Evolutionary conservation across 768 basidiomycete genomes (phyloP).

Genomic region (Mrakia gelida): DNA sequence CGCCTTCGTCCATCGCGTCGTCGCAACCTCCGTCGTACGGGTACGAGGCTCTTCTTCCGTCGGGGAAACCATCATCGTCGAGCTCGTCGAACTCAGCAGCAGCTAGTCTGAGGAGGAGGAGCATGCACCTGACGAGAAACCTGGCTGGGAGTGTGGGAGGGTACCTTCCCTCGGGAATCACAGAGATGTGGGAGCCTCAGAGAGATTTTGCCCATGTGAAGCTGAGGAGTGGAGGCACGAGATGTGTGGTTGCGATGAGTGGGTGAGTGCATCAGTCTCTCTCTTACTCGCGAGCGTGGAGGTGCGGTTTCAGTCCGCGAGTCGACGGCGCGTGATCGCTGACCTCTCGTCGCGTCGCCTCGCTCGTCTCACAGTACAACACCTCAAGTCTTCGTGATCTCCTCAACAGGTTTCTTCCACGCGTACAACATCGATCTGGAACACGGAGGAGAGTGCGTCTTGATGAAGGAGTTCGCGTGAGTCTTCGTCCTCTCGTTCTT

Average conservation of each 20-base stretch:
- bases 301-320: background rate
- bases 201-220: conserved; percentile 89
- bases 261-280: conserved; percentile 54
- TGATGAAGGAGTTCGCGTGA: conserved; percentile 85
- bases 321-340: background rate
- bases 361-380: conserved; percentile 59
- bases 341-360: background rate
- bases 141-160: conserved; percentile 43
- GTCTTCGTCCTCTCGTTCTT: conserved; percentile 24
- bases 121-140: conserved; percentile 43
- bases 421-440: conserved; percentile 94
- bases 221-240: conserved; percentile 62
- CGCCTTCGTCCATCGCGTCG: conserved; percentile 26
- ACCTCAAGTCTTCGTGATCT: conserved; percentile 96
- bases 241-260: conserved; percentile 83
- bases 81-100: conserved; percentile 33
- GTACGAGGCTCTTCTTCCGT: conserved; percentile 3
- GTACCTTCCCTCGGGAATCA: conserved; percentile 67
- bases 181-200: conserved; percentile 95
- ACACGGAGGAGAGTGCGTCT: conserved; percentile 86
- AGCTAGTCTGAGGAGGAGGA: conserved; percentile 39
- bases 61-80: conserved; percentile 5
- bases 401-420: conserved; percentile 92
- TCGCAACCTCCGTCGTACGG: conserved; percentile 10
- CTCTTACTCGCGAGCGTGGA: no score